A percentile compares a stretch with the other conserved stretches of the same genome.
phyloP scores from a whole-genome alignment of 306 rosid genomes.

The Prosopis cineraria region DNA sequence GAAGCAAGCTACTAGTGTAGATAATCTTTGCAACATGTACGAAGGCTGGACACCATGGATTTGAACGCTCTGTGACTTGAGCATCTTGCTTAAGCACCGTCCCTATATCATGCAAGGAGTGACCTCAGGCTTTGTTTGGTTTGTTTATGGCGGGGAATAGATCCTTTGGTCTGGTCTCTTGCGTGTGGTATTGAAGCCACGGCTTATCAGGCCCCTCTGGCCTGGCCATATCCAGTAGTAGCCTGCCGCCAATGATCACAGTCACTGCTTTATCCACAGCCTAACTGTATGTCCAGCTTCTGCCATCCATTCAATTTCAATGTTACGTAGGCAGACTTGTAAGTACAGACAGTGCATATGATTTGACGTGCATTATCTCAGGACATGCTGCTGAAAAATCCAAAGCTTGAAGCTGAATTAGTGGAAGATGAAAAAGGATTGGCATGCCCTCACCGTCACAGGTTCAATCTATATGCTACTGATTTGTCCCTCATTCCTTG shows the following conservation, averaged over 20 bases:
- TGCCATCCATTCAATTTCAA: slow-evolving; percentile 34
- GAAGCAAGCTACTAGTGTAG: slow-evolving; percentile 91
- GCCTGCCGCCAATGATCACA: slow-evolving; percentile 26
- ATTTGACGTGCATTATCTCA: slow-evolving; percentile 27
- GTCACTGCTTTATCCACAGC: slow-evolving; percentile 19
- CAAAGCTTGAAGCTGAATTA: slow-evolving; percentile 22
- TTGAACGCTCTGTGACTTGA: slow-evolving; percentile 50
- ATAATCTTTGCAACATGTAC: slow-evolving; percentile 95
- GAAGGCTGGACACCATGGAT: slow-evolving; percentile 99
- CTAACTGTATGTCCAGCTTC: slow-evolving; percentile 31
- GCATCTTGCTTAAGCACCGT: slow-evolving; percentile 29
- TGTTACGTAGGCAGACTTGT: slow-evolving; percentile 35
- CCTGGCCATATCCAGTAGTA: slow-evolving; percentile 30
- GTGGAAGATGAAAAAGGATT: slow-evolving; percentile 23
- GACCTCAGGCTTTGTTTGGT: slow-evolving; percentile 29
- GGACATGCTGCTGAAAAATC: slow-evolving; percentile 27
- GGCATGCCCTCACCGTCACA: slow-evolving; percentile 2
- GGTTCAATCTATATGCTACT: slow-evolving; percentile 14
- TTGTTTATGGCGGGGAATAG: slow-evolving; percentile 30
- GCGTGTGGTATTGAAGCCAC: slow-evolving; percentile 27
- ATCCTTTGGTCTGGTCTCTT: slow-evolving; percentile 29
- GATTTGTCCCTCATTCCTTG: slow-evolving; percentile 24
- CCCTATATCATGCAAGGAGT: slow-evolving; percentile 31
- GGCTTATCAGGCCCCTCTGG: slow-evolving; percentile 30
- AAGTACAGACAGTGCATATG: slow-evolving; percentile 28